These are phyloP conservation scores for Phytophthora sojae DNA, from an alignment of 352 stramenopile genomes.

Conservation along the genomic window DNA sequence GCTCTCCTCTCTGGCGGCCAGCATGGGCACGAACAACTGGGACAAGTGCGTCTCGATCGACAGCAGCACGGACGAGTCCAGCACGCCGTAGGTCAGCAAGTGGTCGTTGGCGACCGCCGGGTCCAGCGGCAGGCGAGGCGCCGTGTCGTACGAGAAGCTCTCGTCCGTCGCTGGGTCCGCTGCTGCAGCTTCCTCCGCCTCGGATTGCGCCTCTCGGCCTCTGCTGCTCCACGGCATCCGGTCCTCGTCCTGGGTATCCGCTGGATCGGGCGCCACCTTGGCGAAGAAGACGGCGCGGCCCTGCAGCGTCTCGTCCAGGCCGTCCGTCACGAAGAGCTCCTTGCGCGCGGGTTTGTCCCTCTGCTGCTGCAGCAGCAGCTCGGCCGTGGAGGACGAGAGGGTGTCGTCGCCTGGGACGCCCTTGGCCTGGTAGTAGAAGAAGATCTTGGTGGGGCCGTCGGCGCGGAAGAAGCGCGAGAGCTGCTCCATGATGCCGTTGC, in stretches of 20 bases:
- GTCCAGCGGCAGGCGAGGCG: constrained; percentile 45
- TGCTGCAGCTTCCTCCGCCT: not conserved
- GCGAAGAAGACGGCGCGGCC: constrained; percentile 80
- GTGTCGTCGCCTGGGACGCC: constrained; percentile 14
- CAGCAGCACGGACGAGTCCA: constrained; percentile 73
- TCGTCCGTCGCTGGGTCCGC: constrained; percentile 35
- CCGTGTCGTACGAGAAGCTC: constrained; percentile 23
- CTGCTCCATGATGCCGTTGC: constrained; percentile 82
- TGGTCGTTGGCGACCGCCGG: constrained; percentile 77
- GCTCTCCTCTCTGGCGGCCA: constrained; percentile 36
- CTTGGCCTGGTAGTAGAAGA: constrained; percentile 81
- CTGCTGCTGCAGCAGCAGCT: constrained; percentile 5
- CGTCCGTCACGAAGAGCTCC: constrained; percentile 88
- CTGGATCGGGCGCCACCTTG: constrained; percentile 51
- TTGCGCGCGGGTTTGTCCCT: constrained; percentile 28
- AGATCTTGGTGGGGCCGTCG: constrained; percentile 74
- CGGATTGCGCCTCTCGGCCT: constrained; percentile 1
- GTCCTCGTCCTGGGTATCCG: constrained; percentile 12
- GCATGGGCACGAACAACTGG: constrained; percentile 74
- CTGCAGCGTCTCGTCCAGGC: constrained; percentile 70
- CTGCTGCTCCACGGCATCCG: not conserved
- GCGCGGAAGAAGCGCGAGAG: constrained; percentile 76
- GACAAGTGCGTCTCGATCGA: constrained; percentile 78
- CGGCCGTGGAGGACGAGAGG: constrained; percentile 14
- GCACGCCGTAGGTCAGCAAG: constrained; percentile 70